A percentile compares a stretch with the other conserved stretches of the same genome.
phyloP scores from a whole-genome alignment of 1,284 basidiomycete species.

The Cutaneotrichosporon sp. region DNA sequence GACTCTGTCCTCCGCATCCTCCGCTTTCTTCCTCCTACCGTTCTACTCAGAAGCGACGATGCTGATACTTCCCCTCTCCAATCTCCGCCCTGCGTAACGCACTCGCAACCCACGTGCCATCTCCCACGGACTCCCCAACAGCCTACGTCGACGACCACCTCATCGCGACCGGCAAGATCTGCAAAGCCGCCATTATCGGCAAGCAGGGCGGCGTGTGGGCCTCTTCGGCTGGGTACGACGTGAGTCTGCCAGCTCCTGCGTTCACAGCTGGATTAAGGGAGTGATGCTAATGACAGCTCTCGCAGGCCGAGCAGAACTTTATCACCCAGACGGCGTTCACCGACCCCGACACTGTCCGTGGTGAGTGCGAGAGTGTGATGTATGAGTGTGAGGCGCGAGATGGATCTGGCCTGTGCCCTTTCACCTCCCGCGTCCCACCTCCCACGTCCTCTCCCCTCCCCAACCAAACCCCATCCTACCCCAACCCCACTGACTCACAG shows the following conservation, averaged over 20 bases:
- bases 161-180: constrained; percentile 71
- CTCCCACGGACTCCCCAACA: constrained; percentile 43
- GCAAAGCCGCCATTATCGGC: constrained; percentile 81
- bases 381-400: not conserved
- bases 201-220: constrained; percentile 87
- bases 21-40: too few relatives aligned
- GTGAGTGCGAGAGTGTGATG: constrained; percentile 31
- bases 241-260: constrained; percentile 53
- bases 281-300: constrained; percentile 59
- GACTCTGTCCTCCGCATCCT: too few relatives aligned
- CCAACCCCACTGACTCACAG: constrained; percentile 30
- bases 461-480: not conserved
- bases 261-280: not conserved
- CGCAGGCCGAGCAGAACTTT: constrained; percentile 70
- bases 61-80: not conserved
- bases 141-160: constrained; percentile 87
- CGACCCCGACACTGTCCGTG: constrained; percentile 57
- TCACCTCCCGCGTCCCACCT: not conserved
- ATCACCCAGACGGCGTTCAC: constrained; percentile 61
- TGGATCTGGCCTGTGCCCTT: not conserved
- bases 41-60: not conserved
- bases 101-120: not conserved
- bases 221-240: constrained; percentile 67
- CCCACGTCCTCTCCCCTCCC: not conserved
- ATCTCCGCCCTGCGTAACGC: not conserved